Evolutionary conservation across 1,139 yeast genomes (phyloP).

Genomic region (Debaryomyces fabryi): DNA sequence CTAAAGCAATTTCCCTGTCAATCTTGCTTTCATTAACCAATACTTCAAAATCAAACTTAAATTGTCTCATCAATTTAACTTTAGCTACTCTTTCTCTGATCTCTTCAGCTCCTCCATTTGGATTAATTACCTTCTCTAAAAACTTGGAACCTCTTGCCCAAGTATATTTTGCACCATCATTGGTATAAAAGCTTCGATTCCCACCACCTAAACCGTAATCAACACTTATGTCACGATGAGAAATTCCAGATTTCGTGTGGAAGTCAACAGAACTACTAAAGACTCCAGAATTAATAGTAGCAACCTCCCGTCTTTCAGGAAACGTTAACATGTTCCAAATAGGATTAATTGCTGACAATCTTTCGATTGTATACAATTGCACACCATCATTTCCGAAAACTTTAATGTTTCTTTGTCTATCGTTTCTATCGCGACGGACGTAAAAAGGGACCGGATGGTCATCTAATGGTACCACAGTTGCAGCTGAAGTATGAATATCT

Average conservation of each 20-base stretch:
- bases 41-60: conserved; percentile 61
- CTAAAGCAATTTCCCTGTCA: conserved; percentile 53
- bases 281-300: conserved; percentile 54
- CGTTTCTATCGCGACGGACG: conserved; percentile 53
- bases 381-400: conserved; percentile 49
- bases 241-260: conserved; percentile 48
- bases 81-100: conserved; percentile 53
- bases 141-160: conserved; percentile 57
- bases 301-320: conserved; percentile 51
- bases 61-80: conserved; percentile 59
- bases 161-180: conserved; percentile 55
- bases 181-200: conserved; percentile 45
- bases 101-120: conserved; percentile 59
- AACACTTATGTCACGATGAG: conserved; percentile 42
- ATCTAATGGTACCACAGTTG: conserved; percentile 41
- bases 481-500: conserved; percentile 39
- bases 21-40: conserved; percentile 50
- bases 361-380: conserved; percentile 53
- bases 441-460: conserved; percentile 41
- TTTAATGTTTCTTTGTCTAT: conserved; percentile 43
- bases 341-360: conserved; percentile 51
- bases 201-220: conserved; percentile 42
- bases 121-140: conserved; percentile 55
- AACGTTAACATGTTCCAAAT: conserved; percentile 53
- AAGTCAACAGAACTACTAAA: conserved; percentile 50